Evolutionary conservation across 371 early-diverging fungal genomes (phyloP).

Genomic region (Mortierella sp.): DNA sequence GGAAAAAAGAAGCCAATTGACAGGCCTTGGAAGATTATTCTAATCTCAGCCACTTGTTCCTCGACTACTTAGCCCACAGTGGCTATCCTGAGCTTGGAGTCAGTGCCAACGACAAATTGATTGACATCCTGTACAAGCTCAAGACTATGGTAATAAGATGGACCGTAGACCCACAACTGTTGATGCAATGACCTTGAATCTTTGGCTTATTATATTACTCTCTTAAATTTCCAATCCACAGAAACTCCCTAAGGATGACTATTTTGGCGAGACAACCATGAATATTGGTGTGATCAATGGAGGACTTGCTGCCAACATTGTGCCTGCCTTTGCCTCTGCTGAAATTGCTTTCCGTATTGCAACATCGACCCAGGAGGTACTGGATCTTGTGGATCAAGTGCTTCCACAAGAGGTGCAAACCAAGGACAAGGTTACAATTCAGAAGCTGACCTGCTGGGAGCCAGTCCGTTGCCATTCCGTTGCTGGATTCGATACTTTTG

Average conservation of each 20-base stretch:
- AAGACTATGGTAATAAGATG: constrained; percentile 28
- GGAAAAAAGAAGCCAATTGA: neutral
- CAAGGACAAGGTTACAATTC: constrained; percentile 48
- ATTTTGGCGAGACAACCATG: constrained; percentile 60
- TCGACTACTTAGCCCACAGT: constrained; percentile 46
- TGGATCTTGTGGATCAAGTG: constrained; percentile 39
- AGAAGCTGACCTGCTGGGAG: constrained; percentile 51
- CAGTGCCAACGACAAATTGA: constrained; percentile 57
- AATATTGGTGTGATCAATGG: constrained; percentile 59
- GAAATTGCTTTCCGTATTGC: constrained; percentile 60
- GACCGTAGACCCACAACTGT: too few species aligned
- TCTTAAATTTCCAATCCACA: constrained; percentile 5
- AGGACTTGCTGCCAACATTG: constrained; percentile 61
- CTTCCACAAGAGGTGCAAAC: constrained; percentile 33
- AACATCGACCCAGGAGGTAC: constrained; percentile 52
- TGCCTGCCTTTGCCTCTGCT: constrained; percentile 54
- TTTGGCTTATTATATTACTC: neutral
- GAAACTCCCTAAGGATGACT: constrained; percentile 52
- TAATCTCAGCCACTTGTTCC: neutral
- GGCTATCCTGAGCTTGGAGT: constrained; percentile 61
- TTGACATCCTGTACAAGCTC: constrained; percentile 47
- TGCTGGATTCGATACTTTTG: constrained; percentile 52
- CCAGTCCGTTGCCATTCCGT: constrained; percentile 59
- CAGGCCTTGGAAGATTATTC: too few species aligned
- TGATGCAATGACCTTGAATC: too few species aligned